A percentile compares a stretch with the other conserved stretches of the same genome.
Evolutionary conservation across 805 yeast species (phyloP).

Genomic region (Lachancea kluyveri): DNA sequence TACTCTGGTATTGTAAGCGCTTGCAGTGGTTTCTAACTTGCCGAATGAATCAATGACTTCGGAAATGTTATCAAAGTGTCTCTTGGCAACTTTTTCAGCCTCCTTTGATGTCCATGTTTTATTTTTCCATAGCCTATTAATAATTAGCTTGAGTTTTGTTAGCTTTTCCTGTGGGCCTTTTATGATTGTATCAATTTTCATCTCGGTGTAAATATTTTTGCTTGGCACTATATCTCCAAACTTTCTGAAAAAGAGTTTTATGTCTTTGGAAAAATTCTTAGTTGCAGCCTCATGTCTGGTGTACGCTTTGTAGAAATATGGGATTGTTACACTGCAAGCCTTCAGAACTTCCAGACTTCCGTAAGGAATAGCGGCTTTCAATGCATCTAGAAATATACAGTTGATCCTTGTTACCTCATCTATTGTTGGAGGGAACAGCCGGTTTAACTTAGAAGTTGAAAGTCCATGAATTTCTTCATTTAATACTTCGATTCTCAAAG

Average conservation of each 20-base stretch:
- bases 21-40: constrained; percentile 35
- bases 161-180: constrained; percentile 63
- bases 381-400: constrained; percentile 72
- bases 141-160: constrained; percentile 59
- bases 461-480: constrained; percentile 45
- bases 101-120: constrained; percentile 38
- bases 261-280: constrained; percentile 47
- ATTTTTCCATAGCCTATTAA: constrained; percentile 52
- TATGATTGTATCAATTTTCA: constrained; percentile 54
- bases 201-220: constrained; percentile 37
- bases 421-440: constrained; percentile 88
- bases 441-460: constrained; percentile 63
- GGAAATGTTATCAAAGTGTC: constrained; percentile 46
- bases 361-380: constrained; percentile 56
- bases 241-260: constrained; percentile 39
- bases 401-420: constrained; percentile 90
- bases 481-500: constrained; percentile 64
- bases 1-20: constrained; percentile 55
- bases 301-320: constrained; percentile 88
- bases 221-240: constrained; percentile 23
- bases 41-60: constrained; percentile 82
- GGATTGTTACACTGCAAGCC: constrained; percentile 77
- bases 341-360: constrained; percentile 74
- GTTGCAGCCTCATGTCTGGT: constrained; percentile 94
- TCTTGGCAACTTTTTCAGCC: constrained; percentile 22